These are phyloP conservation scores for Coriaria nepalensis DNA, from an alignment of 306 rosid genomes.

Conservation along the genomic window DNA sequence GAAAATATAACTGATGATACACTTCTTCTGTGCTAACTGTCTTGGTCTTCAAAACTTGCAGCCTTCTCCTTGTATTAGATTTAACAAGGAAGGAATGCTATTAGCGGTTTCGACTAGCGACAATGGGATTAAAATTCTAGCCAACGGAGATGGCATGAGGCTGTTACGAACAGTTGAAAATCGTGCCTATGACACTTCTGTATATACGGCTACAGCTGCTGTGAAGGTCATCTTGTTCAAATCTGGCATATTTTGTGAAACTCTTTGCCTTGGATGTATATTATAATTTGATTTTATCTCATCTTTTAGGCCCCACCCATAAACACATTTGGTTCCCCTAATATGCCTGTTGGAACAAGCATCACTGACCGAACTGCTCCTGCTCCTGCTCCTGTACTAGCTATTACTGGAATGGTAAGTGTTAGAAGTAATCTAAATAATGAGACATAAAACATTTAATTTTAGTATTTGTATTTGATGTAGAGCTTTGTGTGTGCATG, in stretches of 20 bases:
- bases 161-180: slow-evolving; percentile 68
- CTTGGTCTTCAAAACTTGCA: slow-evolving; percentile 30
- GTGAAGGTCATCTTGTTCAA: slow-evolving; percentile 56
- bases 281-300: slow-evolving; percentile 13
- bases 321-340: slow-evolving; percentile 53
- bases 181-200: slow-evolving; percentile 82
- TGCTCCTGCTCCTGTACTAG: slow-evolving; percentile 34
- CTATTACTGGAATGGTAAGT: slow-evolving; percentile 83
- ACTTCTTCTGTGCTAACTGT: slow-evolving; percentile 18
- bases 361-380: slow-evolving; percentile 78
- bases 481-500: not conserved
- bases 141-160: slow-evolving; percentile 80
- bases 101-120: slow-evolving; percentile 86
- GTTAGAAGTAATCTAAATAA: not conserved
- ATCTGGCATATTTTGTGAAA: slow-evolving; percentile 12
- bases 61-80: slow-evolving; percentile 92
- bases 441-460: too few species aligned
- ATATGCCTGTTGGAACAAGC: slow-evolving; percentile 62
- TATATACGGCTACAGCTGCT: slow-evolving; percentile 70
- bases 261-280: slow-evolving; percentile 7
- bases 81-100: slow-evolving; percentile 83
- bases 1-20: slow-evolving; percentile 1
- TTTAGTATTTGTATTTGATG: too few species aligned
- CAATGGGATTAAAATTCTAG: slow-evolving; percentile 77
- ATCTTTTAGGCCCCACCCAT: slow-evolving; percentile 42